These are phyloP conservation scores for Nicotiana rustica DNA, from an alignment of 305 asterid species.

Conservation along the genomic window DNA sequence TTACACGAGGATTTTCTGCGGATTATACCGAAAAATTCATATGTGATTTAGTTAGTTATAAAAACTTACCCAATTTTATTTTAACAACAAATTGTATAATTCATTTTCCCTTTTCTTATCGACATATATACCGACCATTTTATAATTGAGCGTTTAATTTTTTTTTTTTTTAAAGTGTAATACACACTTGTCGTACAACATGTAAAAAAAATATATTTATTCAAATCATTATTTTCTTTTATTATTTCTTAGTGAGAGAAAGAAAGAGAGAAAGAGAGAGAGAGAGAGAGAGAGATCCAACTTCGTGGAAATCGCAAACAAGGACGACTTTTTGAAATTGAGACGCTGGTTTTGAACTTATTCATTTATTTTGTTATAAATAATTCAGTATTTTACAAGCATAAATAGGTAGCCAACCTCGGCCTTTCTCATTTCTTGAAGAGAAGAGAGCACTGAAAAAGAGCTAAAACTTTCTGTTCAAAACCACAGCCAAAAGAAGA, in stretches of 20 bases:
- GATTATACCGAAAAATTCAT: too few species aligned
- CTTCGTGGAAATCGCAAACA: constrained; percentile 55
- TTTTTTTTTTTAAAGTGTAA: not conserved
- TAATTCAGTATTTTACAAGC: constrained; percentile 6
- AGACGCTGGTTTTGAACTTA: constrained; percentile 48
- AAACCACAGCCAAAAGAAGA: not conserved
- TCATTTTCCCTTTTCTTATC: not conserved
- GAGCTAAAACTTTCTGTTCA: too few species aligned
- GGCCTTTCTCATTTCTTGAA: not conserved
- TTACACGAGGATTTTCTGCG: too few species aligned
- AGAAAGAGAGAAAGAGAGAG: not conserved
- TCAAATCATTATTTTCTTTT: not conserved
- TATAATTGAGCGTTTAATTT: not conserved
- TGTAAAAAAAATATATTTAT: not conserved
- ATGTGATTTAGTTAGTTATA: too few species aligned
- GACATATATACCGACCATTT: not conserved
- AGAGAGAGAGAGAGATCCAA: constrained; percentile 37
- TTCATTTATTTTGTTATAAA: not conserved
- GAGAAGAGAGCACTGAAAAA: not conserved
- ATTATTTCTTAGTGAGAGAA: constrained; percentile 19
- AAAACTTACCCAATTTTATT: too few species aligned
- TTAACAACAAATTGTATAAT: too few species aligned
- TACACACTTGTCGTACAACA: not conserved
- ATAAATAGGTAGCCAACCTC: constrained; percentile 54
- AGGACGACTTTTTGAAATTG: constrained; percentile 36